Conservation (phyloP, 306 rosid species). For the Quercus bicolor region DNA sequence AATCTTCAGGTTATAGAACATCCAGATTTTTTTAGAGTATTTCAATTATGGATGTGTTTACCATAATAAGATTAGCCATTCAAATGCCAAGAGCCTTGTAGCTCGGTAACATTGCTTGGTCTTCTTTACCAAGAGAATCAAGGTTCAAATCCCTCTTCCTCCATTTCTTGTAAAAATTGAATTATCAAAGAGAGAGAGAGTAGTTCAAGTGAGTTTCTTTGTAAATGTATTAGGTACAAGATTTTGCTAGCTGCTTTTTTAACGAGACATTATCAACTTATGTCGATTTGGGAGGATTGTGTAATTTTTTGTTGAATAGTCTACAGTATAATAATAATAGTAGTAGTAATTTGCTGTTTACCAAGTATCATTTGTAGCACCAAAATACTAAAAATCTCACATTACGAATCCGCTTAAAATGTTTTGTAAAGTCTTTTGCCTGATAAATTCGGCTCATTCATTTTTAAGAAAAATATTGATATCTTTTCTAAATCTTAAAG, state of each 20-base stretch:
- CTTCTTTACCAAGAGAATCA: slow-evolving; percentile 1
- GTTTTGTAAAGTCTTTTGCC: too few species aligned
- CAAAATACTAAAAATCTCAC: neutral
- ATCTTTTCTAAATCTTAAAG: too few species aligned
- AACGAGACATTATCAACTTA: neutral
- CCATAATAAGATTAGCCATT: neutral
- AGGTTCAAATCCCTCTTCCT: too few species aligned
- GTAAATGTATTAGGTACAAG: neutral
- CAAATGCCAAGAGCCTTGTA: neutral
- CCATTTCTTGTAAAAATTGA: too few species aligned
- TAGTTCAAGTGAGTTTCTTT: neutral
- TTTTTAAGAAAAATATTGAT: too few species aligned
- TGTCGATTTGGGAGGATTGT: neutral
- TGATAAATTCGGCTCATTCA: too few species aligned
- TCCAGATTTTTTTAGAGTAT: neutral
- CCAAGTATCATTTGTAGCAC: neutral
- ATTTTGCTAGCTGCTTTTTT: neutral
- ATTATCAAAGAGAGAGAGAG: neutral
- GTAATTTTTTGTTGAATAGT: neutral
- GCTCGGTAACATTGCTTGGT: neutral
- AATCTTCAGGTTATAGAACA: neutral
- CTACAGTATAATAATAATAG: too few species aligned
- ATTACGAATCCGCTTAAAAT: neutral
- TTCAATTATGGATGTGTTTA: neutral
- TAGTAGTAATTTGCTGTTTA: too few species aligned